Conservation (phyloP, 108 stramenopile species). For the Mediolabrus comicus region DNA sequence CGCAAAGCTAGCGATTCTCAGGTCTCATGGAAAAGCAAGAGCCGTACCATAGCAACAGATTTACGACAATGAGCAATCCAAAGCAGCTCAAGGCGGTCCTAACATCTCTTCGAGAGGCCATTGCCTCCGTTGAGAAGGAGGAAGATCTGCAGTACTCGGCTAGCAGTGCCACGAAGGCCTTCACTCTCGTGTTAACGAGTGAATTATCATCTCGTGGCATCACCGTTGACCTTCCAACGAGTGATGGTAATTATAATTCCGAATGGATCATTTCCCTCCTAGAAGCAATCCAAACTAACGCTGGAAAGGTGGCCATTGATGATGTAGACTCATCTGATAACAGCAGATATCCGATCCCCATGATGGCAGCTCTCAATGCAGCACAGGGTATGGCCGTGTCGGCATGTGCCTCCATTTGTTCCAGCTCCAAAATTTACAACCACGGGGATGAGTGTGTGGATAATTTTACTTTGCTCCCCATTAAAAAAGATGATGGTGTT, state of each 20-base stretch:
- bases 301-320: conserved; percentile 15
- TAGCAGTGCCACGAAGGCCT: not conserved
- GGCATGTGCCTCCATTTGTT: conserved; percentile 1
- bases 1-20: too few relatives aligned
- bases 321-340: not conserved
- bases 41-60: too few relatives aligned
- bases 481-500: not conserved
- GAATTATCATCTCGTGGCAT: conserved; percentile 31
- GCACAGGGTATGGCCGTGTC: conserved; percentile 21
- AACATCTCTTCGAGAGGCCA: conserved; percentile 26
- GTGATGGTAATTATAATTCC: not conserved
- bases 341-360: conserved; percentile 8
- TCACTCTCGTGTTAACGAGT: conserved; percentile 6
- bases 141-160: not conserved
- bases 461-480: not conserved
- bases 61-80: conserved; percentile 3
- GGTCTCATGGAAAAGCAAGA: not conserved
- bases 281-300: conserved; percentile 1
- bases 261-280: conserved; percentile 1
- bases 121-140: conserved; percentile 5
- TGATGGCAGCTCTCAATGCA: conserved; percentile 24
- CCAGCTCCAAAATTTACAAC: not conserved
- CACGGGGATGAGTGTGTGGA: not conserved
- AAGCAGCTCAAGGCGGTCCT: conserved; percentile 23
- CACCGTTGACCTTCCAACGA: not conserved